Evolutionary conservation across 1,139 yeast genomes (phyloP), one percentile per base, ranked within the genome.

Genomic region (Yamadazyma mexicana): DNA sequence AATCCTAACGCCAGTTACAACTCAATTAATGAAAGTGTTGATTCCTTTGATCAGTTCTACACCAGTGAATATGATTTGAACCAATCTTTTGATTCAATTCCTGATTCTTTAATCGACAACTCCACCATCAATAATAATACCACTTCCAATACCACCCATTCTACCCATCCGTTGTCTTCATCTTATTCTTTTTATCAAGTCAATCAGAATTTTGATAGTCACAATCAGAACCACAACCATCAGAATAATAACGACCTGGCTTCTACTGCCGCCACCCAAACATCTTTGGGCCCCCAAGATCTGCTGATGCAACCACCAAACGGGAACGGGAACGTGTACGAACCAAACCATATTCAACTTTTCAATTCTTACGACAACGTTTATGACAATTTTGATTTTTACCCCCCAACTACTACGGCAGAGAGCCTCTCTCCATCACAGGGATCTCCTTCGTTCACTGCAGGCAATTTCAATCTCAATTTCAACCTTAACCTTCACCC

Each of bases 41-140:
- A 49, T 37, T 41, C 46, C 11, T 33, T 44, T 36, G 63, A 58
- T 35, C 52, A 58, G 32, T 48, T 62, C 49, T 60, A 61, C 43
- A 55, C 54, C 39, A 48, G 52, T 17, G 67, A 62, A 29, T 58
- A 58, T 35, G 66, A 62, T 20, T 45, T 60, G 33, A 60, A 56
- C 39, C 62, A 58, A 7, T 57, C 64, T 2, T 51, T 62, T 22
- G 67, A 64, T 25, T 56, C 61, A 4, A 55, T 62, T 30, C 64
- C 63, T 6, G 24, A 33, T 20, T 22, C 37, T 7, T 30, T 29
- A 10, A 36, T 36, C 34, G 35, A 38, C 22, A 40, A 34, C 39
- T 26, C 38, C 18, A 34, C 33, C 15, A 34, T 20, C 14, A 17
- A 17, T 12, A 16, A 20, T 18, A 20, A 42, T 49, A 16, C 44